Evolutionary conservation across 2,329 filamentous ascomycete species (phyloP), one percentile per base, ranked within the genome.

Genomic region (Cytospora schulzeri): DNA sequence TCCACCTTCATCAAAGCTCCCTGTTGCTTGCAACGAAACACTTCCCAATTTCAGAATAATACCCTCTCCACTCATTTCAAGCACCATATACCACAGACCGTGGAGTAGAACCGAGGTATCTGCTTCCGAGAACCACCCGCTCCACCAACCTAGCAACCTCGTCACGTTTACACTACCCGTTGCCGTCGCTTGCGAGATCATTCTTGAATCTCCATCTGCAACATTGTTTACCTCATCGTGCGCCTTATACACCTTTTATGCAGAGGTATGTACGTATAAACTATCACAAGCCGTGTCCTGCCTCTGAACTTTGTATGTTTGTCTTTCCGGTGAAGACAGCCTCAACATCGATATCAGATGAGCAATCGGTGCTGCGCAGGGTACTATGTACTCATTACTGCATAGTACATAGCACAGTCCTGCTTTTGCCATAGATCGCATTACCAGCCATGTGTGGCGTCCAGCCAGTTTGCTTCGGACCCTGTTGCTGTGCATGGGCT

Each of bases 401-500:
- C 38, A n/a, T 41, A 41, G 15, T 19, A 48, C 41, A 48, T 22
- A 22, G 9, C 11, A 48, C n/a, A 48, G 5, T n/a, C n/a, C 45
- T 19, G 19, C 17, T 19, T 48, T 14, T 48, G 7, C n/a, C 45
- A 24, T 22, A 22, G 9, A 12, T 48, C 9, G n/a, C 45, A 9
- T 48, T 24, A 48, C 45, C 45, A 48, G 45, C n/a, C 45, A 48
- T 48, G 5, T 41, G 38, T 41, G 38, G 38, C 19, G 38, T 5
- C 15, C 38, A 41, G 12, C 38, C 5, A 41, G 38, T 41, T 41
- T 41, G 17, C 38, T 15, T 41, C n/a, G 19, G 15, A 19, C 38
- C 38, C 38, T n/a, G 15, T 41, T n/a, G 38, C 38, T 41, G 35
- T 61, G 51, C 59, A 55, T 48, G 51, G 51, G 26, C 15, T 17